Conservation (phyloP, 1,139 yeast species). For the Candida tropicalis region DNA sequence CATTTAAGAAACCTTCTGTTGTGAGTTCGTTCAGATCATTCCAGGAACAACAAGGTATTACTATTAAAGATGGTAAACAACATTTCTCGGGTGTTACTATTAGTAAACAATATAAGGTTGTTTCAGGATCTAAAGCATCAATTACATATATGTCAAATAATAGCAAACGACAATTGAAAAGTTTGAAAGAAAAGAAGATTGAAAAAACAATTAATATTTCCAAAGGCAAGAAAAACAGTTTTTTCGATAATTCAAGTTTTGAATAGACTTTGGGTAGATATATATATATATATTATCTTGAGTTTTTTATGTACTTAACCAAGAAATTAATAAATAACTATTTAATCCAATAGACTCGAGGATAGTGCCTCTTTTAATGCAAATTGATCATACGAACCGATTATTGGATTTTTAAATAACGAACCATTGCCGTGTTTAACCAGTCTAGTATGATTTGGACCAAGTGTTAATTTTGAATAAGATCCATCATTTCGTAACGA, state of each 20-base stretch:
- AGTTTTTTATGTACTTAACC: slow-evolving; percentile 6
- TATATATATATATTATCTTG: slow-evolving; percentile 8
- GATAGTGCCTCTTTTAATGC: slow-evolving; percentile 39
- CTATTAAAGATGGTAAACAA: slow-evolving; percentile 39
- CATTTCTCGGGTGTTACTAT: slow-evolving; percentile 57
- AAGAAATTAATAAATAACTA: background rate
- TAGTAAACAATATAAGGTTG: slow-evolving; percentile 57
- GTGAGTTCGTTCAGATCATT: slow-evolving; percentile 48
- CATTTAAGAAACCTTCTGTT: slow-evolving; percentile 50
- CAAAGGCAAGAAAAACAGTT: slow-evolving; percentile 20
- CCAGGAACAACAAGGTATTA: slow-evolving; percentile 36
- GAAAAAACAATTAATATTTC: slow-evolving; percentile 28
- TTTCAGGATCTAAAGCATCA: slow-evolving; percentile 61
- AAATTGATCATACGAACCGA: slow-evolving; percentile 35
- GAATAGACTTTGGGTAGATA: slow-evolving; percentile 20
- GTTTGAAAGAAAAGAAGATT: slow-evolving; percentile 32
- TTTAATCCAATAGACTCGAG: slow-evolving; percentile 18
- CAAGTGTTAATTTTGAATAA: slow-evolving; percentile 49
- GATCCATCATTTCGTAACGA: slow-evolving; percentile 32
- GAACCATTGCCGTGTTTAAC: slow-evolving; percentile 47
- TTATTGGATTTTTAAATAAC: slow-evolving; percentile 40
- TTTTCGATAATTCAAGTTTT: slow-evolving; percentile 25
- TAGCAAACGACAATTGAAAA: slow-evolving; percentile 23
- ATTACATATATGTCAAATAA: slow-evolving; percentile 55
- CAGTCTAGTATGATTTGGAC: slow-evolving; percentile 47